Conservation (phyloP, 2,329 filamentous ascomycete species). For the Colletotrichum sojae region DNA sequence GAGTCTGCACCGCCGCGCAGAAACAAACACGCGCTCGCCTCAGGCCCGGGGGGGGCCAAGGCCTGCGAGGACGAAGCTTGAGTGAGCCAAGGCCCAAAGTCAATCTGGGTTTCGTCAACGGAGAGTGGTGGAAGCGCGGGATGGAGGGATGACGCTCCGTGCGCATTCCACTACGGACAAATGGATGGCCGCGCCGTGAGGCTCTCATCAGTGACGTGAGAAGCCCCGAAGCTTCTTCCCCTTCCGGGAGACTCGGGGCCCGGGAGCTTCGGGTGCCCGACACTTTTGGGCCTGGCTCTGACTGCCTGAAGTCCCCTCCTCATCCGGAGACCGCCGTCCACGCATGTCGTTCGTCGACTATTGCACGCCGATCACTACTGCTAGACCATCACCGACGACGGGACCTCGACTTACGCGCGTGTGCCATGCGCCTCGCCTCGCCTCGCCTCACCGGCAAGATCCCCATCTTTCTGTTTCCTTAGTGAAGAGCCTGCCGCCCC, state of each 20-base stretch:
- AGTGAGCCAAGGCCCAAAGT: constrained; percentile 35
- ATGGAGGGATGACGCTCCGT: constrained; percentile 12
- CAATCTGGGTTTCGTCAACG: constrained; percentile 26
- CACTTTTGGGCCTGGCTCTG: not conserved
- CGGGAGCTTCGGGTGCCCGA: constrained; percentile 12
- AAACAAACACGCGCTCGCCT: constrained; percentile 25
- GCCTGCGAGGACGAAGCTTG: constrained; percentile 35
- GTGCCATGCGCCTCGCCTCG: too few species aligned
- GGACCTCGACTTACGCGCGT: too few species aligned
- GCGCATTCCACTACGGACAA: not conserved
- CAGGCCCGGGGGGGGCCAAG: constrained; percentile 25
- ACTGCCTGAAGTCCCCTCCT: not conserved
- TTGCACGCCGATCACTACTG: too few species aligned
- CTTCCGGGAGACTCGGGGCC: not conserved
- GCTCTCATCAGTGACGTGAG: constrained; percentile 4
- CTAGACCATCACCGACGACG: too few species aligned
- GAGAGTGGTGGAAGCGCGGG: constrained; percentile 3
- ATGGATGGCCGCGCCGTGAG: constrained; percentile 15
- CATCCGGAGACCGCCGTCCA: not conserved
- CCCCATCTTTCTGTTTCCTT: not conserved
- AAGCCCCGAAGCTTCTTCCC: not conserved
- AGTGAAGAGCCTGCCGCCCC: not conserved
- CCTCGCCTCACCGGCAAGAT: not conserved
- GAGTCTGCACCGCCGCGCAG: not conserved
- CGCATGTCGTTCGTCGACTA: not conserved